Evolutionary conservation across 805 yeast species (phyloP), one percentile per base, ranked within the genome.

Genomic region (Candida tallmaniae): DNA sequence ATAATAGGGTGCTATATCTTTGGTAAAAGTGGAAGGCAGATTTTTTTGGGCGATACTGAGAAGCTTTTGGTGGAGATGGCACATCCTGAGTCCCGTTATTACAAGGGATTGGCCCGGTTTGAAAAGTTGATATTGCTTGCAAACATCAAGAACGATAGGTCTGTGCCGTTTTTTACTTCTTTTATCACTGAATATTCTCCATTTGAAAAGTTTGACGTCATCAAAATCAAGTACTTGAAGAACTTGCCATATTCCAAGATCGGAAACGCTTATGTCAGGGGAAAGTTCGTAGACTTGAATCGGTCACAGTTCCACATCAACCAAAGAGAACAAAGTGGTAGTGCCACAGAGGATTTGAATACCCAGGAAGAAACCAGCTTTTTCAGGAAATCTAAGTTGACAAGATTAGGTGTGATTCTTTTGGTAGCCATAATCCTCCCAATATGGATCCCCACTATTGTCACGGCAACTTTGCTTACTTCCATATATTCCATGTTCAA

Each of bases 81-180:
- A 0, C 70, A 74, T 31, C 81, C 78, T 1, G 51, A 57, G 30
- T 65, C 65, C 6, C 56, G 48, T 7, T 89, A 69, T 49, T 58
- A 61, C 32, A 56, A 70, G 34, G 94, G 84, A 0, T 63, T 89
- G 32, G 37, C 50, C 8, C 50, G 47, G 38, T 89, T 89, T 54
- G 60, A 76, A 40, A 67, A 71, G 36, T 70, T 82, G 35, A 62
- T 75, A 3, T 53, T 78, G 2, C 63, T 87, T 37, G 88, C 96
- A 7, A 89, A 90, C 58, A 71, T 81, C 16, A 70, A 78, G 36
- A 80, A 84, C 51, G 97, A 89, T 57, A 68, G 96, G 39, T 76
- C 95, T 0, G 97, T 89, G 6, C 81, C 90, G 11, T 90, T 87
- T 55, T 84, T 78, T 60, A 86, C 97, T 0, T 70, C 95, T 0